A percentile compares a stretch with the other conserved stretches of the same genome.
These are phyloP conservation scores for Myriosclerotinia duriaeana DNA, from an alignment of 2,329 filamentous ascomycete species.

Conservation along the genomic window DNA sequence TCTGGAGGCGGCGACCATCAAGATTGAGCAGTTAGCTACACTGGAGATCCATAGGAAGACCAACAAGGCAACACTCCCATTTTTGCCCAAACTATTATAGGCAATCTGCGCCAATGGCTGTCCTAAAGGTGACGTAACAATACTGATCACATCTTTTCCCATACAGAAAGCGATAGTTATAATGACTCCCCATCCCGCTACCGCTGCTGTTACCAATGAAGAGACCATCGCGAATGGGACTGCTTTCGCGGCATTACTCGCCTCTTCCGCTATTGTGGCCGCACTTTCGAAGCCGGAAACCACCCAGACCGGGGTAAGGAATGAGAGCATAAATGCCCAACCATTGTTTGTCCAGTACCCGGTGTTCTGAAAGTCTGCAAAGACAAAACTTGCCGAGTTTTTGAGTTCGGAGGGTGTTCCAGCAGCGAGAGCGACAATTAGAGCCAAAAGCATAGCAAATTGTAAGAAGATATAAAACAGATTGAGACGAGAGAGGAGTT, in stretches of 20 bases:
- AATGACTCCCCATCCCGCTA: conserved; percentile 56
- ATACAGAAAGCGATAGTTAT: conserved; percentile 58
- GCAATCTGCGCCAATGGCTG: conserved; percentile 59
- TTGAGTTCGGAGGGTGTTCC: conserved; percentile 36
- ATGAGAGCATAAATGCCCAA: conserved; percentile 40
- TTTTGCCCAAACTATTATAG: conserved; percentile 56
- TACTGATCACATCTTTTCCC: conserved; percentile 47
- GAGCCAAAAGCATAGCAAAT: conserved; percentile 37
- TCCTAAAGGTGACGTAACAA: conserved; percentile 49
- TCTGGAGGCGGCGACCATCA: conserved; percentile 40
- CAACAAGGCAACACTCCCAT: conserved; percentile 46
- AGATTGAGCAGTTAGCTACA: conserved; percentile 40
- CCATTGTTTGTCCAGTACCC: conserved; percentile 39
- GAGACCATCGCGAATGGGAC: conserved; percentile 41
- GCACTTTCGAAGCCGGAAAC: conserved; percentile 39
- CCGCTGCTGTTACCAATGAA: conserved; percentile 35
- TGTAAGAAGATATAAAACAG: conserved; percentile 39
- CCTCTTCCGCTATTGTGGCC: conserved; percentile 40
- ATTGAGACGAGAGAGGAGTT: conserved; percentile 37
- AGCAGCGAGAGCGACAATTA: conserved; percentile 38
- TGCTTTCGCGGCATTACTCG: conserved; percentile 38
- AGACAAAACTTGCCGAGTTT: conserved; percentile 38
- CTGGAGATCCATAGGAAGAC: conserved; percentile 38
- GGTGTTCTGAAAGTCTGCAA: conserved; percentile 38
- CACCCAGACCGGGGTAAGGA: conserved; percentile 41